Base-by-base conservation (phyloP, 305 asterid genomes). In the Fraxinus dipetala region DNA sequence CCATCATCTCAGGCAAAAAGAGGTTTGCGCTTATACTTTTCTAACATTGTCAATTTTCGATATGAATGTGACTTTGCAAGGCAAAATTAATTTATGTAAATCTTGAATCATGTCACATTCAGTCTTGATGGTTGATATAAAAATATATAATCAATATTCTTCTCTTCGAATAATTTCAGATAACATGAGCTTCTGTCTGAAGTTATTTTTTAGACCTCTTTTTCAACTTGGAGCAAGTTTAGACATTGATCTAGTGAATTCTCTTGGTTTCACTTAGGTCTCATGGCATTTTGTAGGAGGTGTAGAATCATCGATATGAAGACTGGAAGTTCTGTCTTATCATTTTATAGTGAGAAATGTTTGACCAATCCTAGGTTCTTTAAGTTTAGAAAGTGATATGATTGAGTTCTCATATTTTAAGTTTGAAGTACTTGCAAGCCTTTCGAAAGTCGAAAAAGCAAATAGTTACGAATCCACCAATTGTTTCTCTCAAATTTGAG, bases 11-110 rank as follows among this genome's bases (percentile, higher is more conserved):
- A 3, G 65, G 85, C 83, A 51, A 86, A 26, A 78, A 88, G 86
- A 92, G 95, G 98, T 94, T 77, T 81, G 91, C 30, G 36, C 78
- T 82, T 83, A 45, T 74, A 34, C 45, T 75, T 85, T 30, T 78
- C 40, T 43, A 5, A n/a, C 36, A 3, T 11, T 13, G 35, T 67
- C 74, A 67, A 67, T 70, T 70, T n/a, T 31, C 18, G 2, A 11
- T 30, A 69, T 11, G 75, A 30, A 69, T 69, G 32, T 69, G 75
- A 69, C 6, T 28, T 70, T 32, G 43, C 16, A 70, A 70, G 43
- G 43, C 13, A 16, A 31, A 70, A 28, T 28, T 67, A 70, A 70
- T 13, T 70, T 70, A 16, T 70, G 75, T 14, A 5, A 30, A 31
- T 70, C 30, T 69, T 69, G 38, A 69, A 63, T 24, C 72, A 26